Evolutionary conservation across 129 eudicot species (phyloP), one percentile per base, ranked within the genome.

Genomic region (Chrysanthemum lavandulifolium): DNA sequence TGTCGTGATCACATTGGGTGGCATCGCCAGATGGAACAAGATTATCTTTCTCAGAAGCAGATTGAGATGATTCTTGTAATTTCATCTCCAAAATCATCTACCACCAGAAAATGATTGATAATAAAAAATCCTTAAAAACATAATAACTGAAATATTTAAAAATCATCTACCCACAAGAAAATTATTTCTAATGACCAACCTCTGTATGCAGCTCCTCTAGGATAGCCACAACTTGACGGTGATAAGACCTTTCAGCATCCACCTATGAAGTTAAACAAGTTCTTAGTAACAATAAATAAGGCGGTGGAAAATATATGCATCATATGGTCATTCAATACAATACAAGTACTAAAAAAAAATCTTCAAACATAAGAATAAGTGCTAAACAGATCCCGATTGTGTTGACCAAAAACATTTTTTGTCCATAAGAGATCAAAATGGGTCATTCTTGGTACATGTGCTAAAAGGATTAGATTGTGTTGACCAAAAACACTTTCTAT

Each of bases 181-280:
- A 33, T 36, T 36, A 36, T 6, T 5, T 9, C 10, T 36, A 6
- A 36, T 36, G 45, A 36, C 45, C 45, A 36, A 92, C 98, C 97
- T 90, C 83, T 13, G 86, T 53, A 80, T 84, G 90, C 43, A 94
- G 83, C 76, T 86, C 89, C 75, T 90, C 97, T 69, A 94, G 52
- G 50, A 86, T 77, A 61, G 82, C 68, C 65, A 84, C 80, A 83
- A 85, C 85, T 43, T 81, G 80, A 47, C 65, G 91, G 73, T 90
- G 98, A 84, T 82, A 94, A 59, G 89, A 87, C 79, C 93, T 88
- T 82, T 94, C 98, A 47, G 98, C 91, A 73, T 85, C 82, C 65
- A 94, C 93, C 98, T 94, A 85, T 53, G 40, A 78, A 36, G 72
- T 36, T 40, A 71, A 27, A 69, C 53, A 63, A 49, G 48, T 31